Evolutionary conservation across 352 stramenopile species (phyloP).

Genomic region (Thraustotheca clavata): DNA sequence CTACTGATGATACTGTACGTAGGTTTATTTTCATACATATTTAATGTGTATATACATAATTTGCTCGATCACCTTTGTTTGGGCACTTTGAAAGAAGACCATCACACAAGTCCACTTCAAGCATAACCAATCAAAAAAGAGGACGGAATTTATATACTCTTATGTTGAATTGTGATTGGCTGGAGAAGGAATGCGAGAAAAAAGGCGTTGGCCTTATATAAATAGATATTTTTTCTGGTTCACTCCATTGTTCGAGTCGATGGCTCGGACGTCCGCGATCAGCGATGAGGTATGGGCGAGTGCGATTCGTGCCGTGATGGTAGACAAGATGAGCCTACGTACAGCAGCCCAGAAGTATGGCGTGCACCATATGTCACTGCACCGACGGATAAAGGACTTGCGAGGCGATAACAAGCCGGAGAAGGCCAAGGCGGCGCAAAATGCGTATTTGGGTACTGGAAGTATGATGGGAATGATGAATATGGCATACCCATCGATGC

Average conservation of each 20-base stretch:
- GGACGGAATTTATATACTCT: too few relatives aligned
- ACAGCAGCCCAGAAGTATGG: constrained; percentile 49
- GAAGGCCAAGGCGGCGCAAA: neutral
- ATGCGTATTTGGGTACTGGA: neutral
- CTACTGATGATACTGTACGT: too few relatives aligned
- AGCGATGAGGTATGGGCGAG: constrained; percentile 53
- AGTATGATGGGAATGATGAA: constrained; percentile 22
- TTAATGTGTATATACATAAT: too few relatives aligned
- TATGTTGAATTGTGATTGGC: too few relatives aligned
- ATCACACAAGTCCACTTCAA: too few relatives aligned
- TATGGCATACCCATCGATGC: constrained; percentile 5
- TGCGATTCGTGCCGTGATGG: constrained; percentile 50
- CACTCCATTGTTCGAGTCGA: constrained; percentile 10
- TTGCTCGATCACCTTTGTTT: too few relatives aligned
- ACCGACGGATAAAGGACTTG: constrained; percentile 31
- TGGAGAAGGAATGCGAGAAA: too few relatives aligned
- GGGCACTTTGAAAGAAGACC: too few relatives aligned
- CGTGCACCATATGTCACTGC: constrained; percentile 53
- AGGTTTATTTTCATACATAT: too few relatives aligned
- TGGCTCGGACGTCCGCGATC: constrained; percentile 29
- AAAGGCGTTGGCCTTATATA: constrained; percentile 5
- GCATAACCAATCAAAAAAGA: too few relatives aligned
- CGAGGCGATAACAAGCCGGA: constrained; percentile 18
- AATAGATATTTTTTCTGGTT: constrained; percentile 2
- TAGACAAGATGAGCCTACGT: constrained; percentile 53